Evolutionary conservation across 768 basidiomycete species (phyloP), one percentile per base, ranked within the genome.

Genomic region (Suillus variegatus): DNA sequence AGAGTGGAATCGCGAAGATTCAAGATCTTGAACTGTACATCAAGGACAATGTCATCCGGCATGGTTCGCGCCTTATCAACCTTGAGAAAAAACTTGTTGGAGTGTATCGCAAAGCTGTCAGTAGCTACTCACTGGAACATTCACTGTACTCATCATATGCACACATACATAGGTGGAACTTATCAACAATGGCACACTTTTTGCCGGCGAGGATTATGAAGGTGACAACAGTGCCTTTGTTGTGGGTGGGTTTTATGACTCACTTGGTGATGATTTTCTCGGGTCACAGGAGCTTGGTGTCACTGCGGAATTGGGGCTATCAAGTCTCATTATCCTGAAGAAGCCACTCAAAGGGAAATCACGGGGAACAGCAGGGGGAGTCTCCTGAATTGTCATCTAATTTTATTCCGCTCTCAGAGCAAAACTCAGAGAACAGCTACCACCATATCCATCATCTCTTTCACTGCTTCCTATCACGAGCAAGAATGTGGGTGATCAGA

Each of bases 221-320:
- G 87, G 87, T 62, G 85, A 90, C 49, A 87, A 88, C 20, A 82
- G 87, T 44, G 85, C 86, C 54, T 83, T 93, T 56, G 82, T 88
- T 22, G 86, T 88, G 90, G 95, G 95, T 61, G 91, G 93, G 71
- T 95, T 97, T 75, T 90, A 93, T 0, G 93, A 94, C 60, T 82
- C 88, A 18, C 84, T 96, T 18, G 95, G 95, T 38, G 95, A 95
- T 71, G 96, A 99, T 75, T 97, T 96, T 78, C 85, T 98, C 16
- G 96, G 96, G 14, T 82, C 98, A 35, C 85, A 87, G 60, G 94
- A 92, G 72, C 79, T 95, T 52, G 96, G 95, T 36, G 93, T 97
- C 60, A 94, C 94, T 25, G 85, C 85, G 52, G 96, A 97, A 72
- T 83, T 92, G 60, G 93, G 93, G 18, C 80, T 97, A 66, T 85